Base-by-base conservation (phyloP, 2,329 filamentous ascomycete genomes). In the Claviceps sp. region DNA sequence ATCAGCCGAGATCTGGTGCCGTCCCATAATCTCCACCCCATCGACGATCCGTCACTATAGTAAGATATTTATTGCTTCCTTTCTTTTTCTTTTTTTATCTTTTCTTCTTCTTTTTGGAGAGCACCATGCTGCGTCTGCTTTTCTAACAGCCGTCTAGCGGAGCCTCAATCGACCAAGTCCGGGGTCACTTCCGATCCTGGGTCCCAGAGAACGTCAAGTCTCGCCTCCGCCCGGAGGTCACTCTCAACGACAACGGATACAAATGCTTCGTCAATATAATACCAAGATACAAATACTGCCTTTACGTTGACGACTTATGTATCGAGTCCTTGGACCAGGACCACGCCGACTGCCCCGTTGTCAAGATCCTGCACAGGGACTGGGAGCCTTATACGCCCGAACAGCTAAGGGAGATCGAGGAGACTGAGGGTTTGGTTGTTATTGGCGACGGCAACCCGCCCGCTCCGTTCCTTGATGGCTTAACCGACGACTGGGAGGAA, bases 101-200 rank as follows among this genome's bases (percentile, higher is more conserved):
- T 3, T 10, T 10, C 26, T 30, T 11, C 17, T 19, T 3, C 26
- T 30, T 30, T 30, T 2, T 26, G 24, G 26, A 10, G 8, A 11
- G 26, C 13, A 10, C 11, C 26, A 10, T 1, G 10, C 13, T 24
- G 2, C 17, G 11, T 8, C 24, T 19, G 19, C 8, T 11, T 22
- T 37, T 19, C 24, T 42, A 14, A 42, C 42, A 34, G 49, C 34
- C 30, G n/a, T 16, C 30, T 39, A 46, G 49, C 49, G 42, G 49
- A 41, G 49, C 42, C 49, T 34, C 49, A 22, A 40, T 44, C 34
- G 16, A 47, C 16, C 43, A 51, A 47, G 50, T 51, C 19, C 50
- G 50, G 37, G 11, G 37, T 41, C 50, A 47, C 50, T 51, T 51
- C 43, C 43, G 41, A n/a, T 51, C 42, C 24, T 51, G 43, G 50